A percentile compares a stretch with the other conserved stretches of the same genome.
Evolutionary conservation across 2,329 filamentous ascomycete genomes (phyloP).

Genomic region (Acrodontium crateriforme): DNA sequence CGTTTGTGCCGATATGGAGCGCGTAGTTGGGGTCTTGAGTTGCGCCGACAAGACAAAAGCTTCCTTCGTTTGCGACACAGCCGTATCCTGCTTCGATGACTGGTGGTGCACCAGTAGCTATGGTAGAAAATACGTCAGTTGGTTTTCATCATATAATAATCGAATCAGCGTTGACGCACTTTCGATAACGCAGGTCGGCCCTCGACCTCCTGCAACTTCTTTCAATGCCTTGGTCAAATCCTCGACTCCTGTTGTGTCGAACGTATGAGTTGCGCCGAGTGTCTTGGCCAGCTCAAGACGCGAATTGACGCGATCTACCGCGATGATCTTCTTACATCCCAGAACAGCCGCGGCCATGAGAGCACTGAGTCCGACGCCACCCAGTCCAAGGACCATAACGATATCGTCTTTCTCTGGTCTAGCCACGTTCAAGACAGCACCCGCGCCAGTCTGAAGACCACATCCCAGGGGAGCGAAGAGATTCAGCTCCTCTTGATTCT

Average conservation of each 20-base stretch:
- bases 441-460: conserved; percentile 16
- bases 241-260: conserved; percentile 20
- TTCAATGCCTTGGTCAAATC: conserved; percentile 20
- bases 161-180: conserved; percentile 4
- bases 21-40: conserved; percentile 23
- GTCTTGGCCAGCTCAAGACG: conserved; percentile 24
- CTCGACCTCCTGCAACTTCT: conserved; percentile 19
- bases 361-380: conserved; percentile 18
- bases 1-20: conserved; percentile 24
- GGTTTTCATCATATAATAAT: not conserved
- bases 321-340: conserved; percentile 24
- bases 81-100: conserved; percentile 10
- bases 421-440: conserved; percentile 13
- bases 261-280: conserved; percentile 26
- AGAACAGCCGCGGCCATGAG: conserved; percentile 22
- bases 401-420: conserved; percentile 10
- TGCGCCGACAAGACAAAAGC: conserved; percentile 34
- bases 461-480: conserved; percentile 14
- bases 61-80: conserved; percentile 20
- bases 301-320: conserved; percentile 21
- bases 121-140: not conserved
- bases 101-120: conserved; percentile 9
- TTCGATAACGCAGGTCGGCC: conserved; percentile 32
- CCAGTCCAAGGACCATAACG: conserved; percentile 13
- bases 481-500: conserved; percentile 12